Base-by-base conservation (phyloP, 2,329 filamentous ascomycete species). In the Xylaria digitata region DNA sequence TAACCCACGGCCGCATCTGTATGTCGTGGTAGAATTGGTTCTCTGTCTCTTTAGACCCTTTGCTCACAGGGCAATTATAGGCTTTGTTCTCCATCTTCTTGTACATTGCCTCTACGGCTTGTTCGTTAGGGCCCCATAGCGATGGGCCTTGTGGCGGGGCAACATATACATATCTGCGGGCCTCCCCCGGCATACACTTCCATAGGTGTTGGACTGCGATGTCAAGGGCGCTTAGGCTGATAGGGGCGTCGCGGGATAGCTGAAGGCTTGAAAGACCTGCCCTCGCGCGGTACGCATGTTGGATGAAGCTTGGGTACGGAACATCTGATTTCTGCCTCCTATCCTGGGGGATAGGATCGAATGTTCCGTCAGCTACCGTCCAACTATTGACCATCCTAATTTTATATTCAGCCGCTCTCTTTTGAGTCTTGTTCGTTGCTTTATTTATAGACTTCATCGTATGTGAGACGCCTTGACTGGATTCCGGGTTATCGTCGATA, bases 281-380 rank as follows among this genome's bases (percentile, higher is more conserved):
- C 65, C 69, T 71, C 19, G 73, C 26, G 48, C 69, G 68, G 34
- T 63, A 70, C 0, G 66, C 53, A 8, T 65, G 19, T 9, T 67
- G 54, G 26, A 72, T 52, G 56, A 54, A 70, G 15, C 7, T 62
- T 8, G 74, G 72, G 43, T 57, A 60, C 6, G 74, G 75, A 6
- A 72, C 69, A 37, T 76, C 71, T 46, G 43, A 67, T 63, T 70
- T 74, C 21, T 59, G 65, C 32, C 71, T 72, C 60, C 68, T 72
- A 26, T 64, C 45, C 19, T 66, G 53, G 19, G 73, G 72, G 19
- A 73, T 46, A 8, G 69, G 70, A 0, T 63, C 50, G 17, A 57
- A 76, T 1, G 73, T 75, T 1, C 72, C 70, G 56, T 76, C 74
- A 52, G 55, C 66, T 13, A 75, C 13, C 2, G 70, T 76, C 75